Conservation (phyloP, 2,329 filamentous ascomycete genomes). For the Diaporthe caulivora region DNA sequence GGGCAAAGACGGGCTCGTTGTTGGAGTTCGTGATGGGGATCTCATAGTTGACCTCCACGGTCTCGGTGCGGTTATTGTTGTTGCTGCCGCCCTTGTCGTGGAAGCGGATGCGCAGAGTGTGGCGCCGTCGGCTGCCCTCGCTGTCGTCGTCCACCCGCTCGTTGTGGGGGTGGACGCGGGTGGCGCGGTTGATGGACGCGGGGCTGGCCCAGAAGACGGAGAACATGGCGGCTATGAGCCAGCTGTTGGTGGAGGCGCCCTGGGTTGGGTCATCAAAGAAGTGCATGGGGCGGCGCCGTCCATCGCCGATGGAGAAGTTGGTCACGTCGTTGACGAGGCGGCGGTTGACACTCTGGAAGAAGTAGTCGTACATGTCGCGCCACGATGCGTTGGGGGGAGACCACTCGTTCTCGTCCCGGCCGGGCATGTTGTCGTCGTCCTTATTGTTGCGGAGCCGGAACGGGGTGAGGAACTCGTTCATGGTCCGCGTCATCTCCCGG, state of each 20-base stretch:
- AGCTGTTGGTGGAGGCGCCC: constrained; percentile 56
- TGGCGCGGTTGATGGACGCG: constrained; percentile 54
- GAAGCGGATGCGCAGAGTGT: constrained; percentile 50
- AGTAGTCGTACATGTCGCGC: constrained; percentile 54
- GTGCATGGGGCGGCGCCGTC: constrained; percentile 33
- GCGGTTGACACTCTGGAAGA: constrained; percentile 49
- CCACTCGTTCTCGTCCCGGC: constrained; percentile 45
- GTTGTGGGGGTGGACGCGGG: constrained; percentile 39
- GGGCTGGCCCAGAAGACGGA: constrained; percentile 60
- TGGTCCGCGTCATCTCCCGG: constrained; percentile 53
- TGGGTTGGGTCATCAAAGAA: constrained; percentile 58
- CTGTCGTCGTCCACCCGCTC: constrained; percentile 43
- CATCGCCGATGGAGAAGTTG: constrained; percentile 41
- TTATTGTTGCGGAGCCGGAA: constrained; percentile 46
- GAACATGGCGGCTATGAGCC: constrained; percentile 59
- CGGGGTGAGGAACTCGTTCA: constrained; percentile 56
- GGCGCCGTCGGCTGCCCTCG: constrained; percentile 41
- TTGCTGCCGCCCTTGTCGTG: constrained; percentile 59
- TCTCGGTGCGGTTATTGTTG: constrained; percentile 44
- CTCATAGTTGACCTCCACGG: constrained; percentile 57
- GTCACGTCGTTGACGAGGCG: constrained; percentile 48
- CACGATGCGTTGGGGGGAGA: constrained; percentile 55
- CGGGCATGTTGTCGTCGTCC: constrained; percentile 33
- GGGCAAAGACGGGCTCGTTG: constrained; percentile 57
- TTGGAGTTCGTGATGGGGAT: constrained; percentile 59